A percentile compares a stretch with the other conserved stretches of the same genome.
These are phyloP conservation scores for Globisporangium lucens DNA, from an alignment of 352 stramenopile species.

Conservation along the genomic window DNA sequence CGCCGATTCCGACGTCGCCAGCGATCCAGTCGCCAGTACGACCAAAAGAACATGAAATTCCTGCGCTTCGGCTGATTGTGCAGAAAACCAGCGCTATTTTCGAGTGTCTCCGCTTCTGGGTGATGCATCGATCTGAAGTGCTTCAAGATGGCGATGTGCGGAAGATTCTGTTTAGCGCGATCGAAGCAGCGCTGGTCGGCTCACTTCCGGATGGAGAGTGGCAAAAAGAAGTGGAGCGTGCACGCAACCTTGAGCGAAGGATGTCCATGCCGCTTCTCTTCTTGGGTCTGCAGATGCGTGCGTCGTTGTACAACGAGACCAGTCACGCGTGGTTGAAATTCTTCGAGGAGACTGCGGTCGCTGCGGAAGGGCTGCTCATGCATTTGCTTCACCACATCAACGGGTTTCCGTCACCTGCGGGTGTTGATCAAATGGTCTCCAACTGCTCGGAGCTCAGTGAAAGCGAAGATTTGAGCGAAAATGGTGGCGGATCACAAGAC, in stretches of 20 bases:
- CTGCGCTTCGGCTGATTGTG: conserved; percentile 68
- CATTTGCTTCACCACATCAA: conserved; percentile 86
- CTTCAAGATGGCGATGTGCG: conserved; percentile 79
- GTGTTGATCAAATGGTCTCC: conserved; percentile 83
- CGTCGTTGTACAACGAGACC: conserved; percentile 69
- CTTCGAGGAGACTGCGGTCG: conserved; percentile 83
- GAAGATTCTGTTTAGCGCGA: conserved; percentile 81
- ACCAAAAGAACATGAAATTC: conserved; percentile 58
- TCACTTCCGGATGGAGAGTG: conserved; percentile 77
- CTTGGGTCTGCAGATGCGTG: conserved; percentile 80
- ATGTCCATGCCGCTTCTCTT: conserved; percentile 86
- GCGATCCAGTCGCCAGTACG: conserved; percentile 35
- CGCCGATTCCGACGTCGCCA: conserved; percentile 22
- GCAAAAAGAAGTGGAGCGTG: conserved; percentile 75
- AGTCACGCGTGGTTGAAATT: conserved; percentile 72
- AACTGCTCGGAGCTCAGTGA: conserved; percentile 72
- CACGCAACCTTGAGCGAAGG: conserved; percentile 51
- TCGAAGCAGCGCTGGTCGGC: conserved; percentile 81
- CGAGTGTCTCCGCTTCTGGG: conserved; percentile 81
- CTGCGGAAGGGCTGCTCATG: conserved; percentile 78
- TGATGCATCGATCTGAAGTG: conserved; percentile 74
- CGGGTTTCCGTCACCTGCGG: conserved; percentile 76
- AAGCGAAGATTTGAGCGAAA: conserved; percentile 26
- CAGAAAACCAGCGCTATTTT: conserved; percentile 86
- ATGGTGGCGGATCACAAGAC: conserved; percentile 21